These are phyloP conservation scores for Floccularia luteovirens DNA, from an alignment of 768 basidiomycete genomes.

Conservation along the genomic window DNA sequence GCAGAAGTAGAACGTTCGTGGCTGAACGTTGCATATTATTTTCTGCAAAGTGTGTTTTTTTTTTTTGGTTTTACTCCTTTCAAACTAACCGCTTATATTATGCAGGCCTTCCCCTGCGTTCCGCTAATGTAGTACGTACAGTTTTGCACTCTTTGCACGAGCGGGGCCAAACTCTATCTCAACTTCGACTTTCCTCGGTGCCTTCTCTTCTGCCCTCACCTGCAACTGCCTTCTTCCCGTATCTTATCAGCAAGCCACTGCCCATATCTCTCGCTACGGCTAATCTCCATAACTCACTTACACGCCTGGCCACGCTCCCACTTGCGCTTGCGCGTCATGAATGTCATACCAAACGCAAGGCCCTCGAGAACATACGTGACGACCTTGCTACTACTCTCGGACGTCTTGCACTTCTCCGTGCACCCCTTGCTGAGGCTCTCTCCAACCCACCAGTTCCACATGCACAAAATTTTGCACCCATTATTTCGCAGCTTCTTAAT, in stretches of 20 bases:
- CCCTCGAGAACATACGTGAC: constrained; percentile 59
- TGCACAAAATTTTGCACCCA: constrained; percentile 4
- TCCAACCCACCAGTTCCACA: constrained; percentile 10
- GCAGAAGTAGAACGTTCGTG: constrained; percentile 56
- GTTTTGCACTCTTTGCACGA: constrained; percentile 34
- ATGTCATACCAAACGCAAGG: constrained; percentile 49
- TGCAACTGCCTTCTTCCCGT: constrained; percentile 58
- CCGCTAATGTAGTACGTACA: constrained; percentile 24
- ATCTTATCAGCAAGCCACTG: constrained; percentile 31
- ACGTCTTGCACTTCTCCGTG: constrained; percentile 46
- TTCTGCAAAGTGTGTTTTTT: constrained; percentile 66
- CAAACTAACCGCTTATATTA: constrained; percentile 1
- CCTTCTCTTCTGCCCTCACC: constrained; percentile 44
- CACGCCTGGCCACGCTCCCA: constrained; percentile 33
- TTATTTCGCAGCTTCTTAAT: constrained; percentile 2
- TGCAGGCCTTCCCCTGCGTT: constrained; percentile 38
- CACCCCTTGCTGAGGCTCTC: constrained; percentile 28
- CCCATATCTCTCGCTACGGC: constrained; percentile 4
- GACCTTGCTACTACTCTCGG: constrained; percentile 65
- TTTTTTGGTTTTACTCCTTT: constrained; percentile 8
- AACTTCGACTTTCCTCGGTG: constrained; percentile 37
- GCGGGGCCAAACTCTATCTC: constrained; percentile 36
- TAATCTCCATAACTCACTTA: constrained; percentile 9
- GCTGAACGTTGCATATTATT: constrained; percentile 48
- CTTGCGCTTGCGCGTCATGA: constrained; percentile 61